A percentile compares a stretch with the other conserved stretches of the same genome.
Evolutionary conservation across 192 early-diverging fungal genomes (phyloP).

Genomic region (Bifiguratus adelaidae): DNA sequence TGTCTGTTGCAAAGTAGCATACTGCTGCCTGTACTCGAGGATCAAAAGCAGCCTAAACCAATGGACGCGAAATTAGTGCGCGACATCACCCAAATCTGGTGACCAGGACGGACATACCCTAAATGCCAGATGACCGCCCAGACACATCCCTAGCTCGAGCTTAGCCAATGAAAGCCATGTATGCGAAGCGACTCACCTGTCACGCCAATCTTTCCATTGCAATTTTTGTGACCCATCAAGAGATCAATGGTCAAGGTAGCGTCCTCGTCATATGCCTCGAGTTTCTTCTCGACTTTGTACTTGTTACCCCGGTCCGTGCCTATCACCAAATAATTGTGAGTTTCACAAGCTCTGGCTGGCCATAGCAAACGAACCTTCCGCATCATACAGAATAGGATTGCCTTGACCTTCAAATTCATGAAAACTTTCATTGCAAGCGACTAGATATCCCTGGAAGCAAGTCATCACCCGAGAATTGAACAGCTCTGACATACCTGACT

Average conservation of each 20-base stretch:
- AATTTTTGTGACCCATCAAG: slow-evolving; percentile 32
- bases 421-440: slow-evolving; percentile 48
- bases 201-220: slow-evolving; percentile 45
- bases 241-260: slow-evolving; percentile 38
- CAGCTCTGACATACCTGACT: slow-evolving; percentile 20
- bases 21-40: slow-evolving; percentile 35
- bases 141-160: slow-evolving; percentile 39
- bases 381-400: slow-evolving; percentile 42
- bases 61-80: neutral
- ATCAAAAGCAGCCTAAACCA: slow-evolving; percentile 45
- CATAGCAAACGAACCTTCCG: slow-evolving; percentile 16
- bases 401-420: slow-evolving; percentile 50
- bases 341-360: neutral
- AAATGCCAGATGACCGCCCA: slow-evolving; percentile 48
- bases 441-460: slow-evolving; percentile 28
- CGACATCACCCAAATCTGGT: neutral
- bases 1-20: slow-evolving; percentile 58
- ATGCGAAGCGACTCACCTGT: slow-evolving; percentile 23
- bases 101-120: slow-evolving; percentile 18
- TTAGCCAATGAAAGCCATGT: too few species aligned
- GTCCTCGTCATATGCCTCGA: slow-evolving; percentile 48
- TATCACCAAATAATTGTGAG: neutral
- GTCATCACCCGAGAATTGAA: slow-evolving; percentile 13
- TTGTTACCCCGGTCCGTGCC: slow-evolving; percentile 42
- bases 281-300: slow-evolving; percentile 43